These are phyloP conservation scores for Cutaneotrichosporon sp. DNA, from an alignment of 1,284 basidiomycete genomes.

Conservation along the genomic window DNA sequence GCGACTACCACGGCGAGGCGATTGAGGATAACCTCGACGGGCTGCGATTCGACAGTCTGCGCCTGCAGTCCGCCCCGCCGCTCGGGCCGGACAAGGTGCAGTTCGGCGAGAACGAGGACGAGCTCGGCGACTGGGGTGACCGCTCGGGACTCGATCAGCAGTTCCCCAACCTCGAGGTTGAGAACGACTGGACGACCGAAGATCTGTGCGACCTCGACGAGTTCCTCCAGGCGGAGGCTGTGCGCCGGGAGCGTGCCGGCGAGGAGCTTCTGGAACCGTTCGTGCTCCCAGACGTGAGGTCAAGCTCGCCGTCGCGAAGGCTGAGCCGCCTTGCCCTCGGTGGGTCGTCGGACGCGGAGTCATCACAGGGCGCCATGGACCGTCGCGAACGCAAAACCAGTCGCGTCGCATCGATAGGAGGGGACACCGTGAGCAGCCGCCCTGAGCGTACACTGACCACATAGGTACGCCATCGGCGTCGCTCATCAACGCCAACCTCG, in stretches of 20 bases:
- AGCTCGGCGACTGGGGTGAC: conserved; percentile 36
- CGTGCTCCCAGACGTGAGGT: no score
- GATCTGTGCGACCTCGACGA: conserved; percentile 28
- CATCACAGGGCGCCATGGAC: not conserved
- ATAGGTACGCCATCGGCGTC: not conserved
- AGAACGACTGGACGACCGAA: conserved; percentile 19
- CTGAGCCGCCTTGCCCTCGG: not conserved
- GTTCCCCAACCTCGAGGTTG: conserved; percentile 2
- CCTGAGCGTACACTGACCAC: not conserved
- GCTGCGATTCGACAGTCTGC: not conserved
- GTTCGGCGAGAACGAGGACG: conserved; percentile 32
- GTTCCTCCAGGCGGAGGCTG: conserved; percentile 16
- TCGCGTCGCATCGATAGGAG: not conserved
- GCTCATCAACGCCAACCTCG: not conserved
- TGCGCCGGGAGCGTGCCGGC: not conserved
- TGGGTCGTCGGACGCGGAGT: not conserved
- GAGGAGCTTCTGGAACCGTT: not conserved
- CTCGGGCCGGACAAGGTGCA: conserved; percentile 5
- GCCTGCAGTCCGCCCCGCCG: conserved; percentile 1
- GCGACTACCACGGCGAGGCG: conserved; percentile 5
- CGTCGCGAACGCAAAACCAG: not conserved
- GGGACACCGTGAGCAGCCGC: not conserved
- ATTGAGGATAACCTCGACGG: conserved; percentile 15
- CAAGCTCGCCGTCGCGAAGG: not conserved
- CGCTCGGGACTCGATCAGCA: conserved; percentile 30